A percentile compares a stretch with the other conserved stretches of the same genome.
phyloP scores from a whole-genome alignment of 345 rosid genomes.

The Populus alba region DNA sequence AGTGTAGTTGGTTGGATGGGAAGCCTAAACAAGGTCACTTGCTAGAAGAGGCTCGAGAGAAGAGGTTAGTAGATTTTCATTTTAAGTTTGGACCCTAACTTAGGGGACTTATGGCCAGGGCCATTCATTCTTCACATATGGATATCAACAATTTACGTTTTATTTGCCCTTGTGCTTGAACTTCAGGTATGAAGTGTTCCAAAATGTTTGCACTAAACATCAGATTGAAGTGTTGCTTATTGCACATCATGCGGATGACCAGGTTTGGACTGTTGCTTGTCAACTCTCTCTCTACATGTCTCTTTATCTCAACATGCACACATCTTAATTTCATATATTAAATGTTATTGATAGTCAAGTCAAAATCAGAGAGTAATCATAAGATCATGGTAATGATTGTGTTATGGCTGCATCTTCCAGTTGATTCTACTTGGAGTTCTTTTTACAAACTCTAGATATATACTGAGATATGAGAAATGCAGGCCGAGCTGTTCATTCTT shows the following conservation, averaged over 20 bases:
- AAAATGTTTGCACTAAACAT: slow-evolving; percentile 50
- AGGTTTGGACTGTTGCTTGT: slow-evolving; percentile 41
- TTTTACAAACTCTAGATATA: background rate
- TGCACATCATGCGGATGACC: slow-evolving; percentile 95
- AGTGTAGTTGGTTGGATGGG: slow-evolving; percentile 75
- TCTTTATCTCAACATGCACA: background rate
- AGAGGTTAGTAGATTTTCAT: slow-evolving; percentile 44
- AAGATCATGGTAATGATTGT: too few relatives aligned
- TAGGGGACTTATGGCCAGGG: background rate
- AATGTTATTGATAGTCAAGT: background rate
- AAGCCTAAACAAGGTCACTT: slow-evolving; percentile 81
- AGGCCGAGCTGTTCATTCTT: slow-evolving; percentile 86
- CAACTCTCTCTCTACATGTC: background rate
- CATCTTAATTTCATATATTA: background rate
- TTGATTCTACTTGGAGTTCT: background rate
- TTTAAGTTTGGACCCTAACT: background rate
- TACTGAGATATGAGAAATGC: slow-evolving; percentile 37
- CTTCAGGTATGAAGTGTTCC: slow-evolving; percentile 68
- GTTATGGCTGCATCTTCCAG: background rate
- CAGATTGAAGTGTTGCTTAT: slow-evolving; percentile 70
- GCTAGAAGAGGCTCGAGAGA: slow-evolving; percentile 88
- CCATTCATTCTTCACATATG: too few relatives aligned
- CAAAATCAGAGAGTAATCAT: background rate
- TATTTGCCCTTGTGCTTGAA: slow-evolving; percentile 8
- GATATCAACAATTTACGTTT: background rate